phyloP scores from a whole-genome alignment of 225 moss, liverwort and hornwort species.

The Bryum argenteum region DNA sequence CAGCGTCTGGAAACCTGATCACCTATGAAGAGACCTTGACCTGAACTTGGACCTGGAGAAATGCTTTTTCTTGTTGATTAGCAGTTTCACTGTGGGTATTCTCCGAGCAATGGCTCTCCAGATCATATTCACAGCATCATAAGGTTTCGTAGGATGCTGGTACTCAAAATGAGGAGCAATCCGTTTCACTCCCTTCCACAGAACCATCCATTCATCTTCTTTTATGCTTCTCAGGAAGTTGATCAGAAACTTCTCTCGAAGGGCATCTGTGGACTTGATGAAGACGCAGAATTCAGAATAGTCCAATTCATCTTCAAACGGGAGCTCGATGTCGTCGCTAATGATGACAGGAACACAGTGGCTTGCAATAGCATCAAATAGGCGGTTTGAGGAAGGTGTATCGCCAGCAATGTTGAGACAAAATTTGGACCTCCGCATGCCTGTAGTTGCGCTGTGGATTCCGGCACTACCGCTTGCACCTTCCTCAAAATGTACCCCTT shows the following conservation, averaged over 20 bases:
- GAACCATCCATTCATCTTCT: conserved; percentile 36
- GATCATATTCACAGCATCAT: conserved; percentile 57
- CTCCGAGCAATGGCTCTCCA: conserved; percentile 51
- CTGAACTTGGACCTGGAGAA: conserved; percentile 35
- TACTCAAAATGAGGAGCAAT: conserved; percentile 52
- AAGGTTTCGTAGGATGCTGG: conserved; percentile 45
- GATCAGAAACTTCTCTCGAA: conserved; percentile 35
- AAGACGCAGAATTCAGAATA: conserved; percentile 54
- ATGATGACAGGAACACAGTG: conserved; percentile 55
- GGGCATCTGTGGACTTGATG: conserved; percentile 48
- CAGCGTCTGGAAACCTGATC: neutral
- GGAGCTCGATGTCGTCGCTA: conserved; percentile 50
- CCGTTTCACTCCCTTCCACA: conserved; percentile 41
- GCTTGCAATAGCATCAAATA: conserved; percentile 57
- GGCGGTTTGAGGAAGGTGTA: conserved; percentile 55
- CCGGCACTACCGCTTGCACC: conserved; percentile 35
- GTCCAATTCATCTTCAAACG: conserved; percentile 48
- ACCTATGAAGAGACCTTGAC: neutral
- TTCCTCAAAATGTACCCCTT: conserved; percentile 52
- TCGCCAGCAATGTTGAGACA: conserved; percentile 60
- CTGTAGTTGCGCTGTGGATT: conserved; percentile 38
- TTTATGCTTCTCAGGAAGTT: conserved; percentile 39
- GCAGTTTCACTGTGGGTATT: conserved; percentile 41
- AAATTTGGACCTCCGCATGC: conserved; percentile 54
- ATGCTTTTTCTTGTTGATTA: conserved; percentile 43